Percentiles rank a stretch among this genome's conserved stretches.
Evolutionary conservation across 2,329 filamentous ascomycete species (phyloP).

Genomic region (Colletotrichum sp.): DNA sequence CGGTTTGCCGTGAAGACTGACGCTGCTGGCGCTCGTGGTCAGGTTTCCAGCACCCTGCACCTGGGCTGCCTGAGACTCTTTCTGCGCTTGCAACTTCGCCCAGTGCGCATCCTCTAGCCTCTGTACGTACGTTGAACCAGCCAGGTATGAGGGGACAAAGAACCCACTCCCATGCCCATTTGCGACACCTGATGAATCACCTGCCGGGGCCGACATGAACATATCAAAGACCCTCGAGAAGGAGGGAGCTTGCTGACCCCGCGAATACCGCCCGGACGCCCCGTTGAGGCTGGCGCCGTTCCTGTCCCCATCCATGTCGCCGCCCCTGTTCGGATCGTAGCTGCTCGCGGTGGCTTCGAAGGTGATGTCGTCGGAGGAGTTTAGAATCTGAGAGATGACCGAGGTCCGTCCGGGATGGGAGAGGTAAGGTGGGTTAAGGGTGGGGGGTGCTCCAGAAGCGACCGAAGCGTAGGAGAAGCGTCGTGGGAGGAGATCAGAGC

Average conservation of each 20-base stretch:
- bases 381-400: conserved; percentile 61
- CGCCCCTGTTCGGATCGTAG: conserved; percentile 20
- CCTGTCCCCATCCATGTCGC: conserved; percentile 38
- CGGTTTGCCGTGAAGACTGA: conserved; percentile 59
- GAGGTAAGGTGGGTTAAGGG: conserved; percentile 40
- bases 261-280: conserved; percentile 23
- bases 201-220: conserved; percentile 40
- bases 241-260: conserved; percentile 40
- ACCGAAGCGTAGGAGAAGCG: conserved; percentile 49
- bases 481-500: conserved; percentile 36
- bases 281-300: conserved; percentile 30
- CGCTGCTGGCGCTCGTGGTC: conserved; percentile 58
- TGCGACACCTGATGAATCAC: conserved; percentile 21
- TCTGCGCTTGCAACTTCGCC: conserved; percentile 59
- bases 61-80: conserved; percentile 49
- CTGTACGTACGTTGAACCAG: conserved; percentile 77
- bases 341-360: conserved; percentile 36
- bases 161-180: conserved; percentile 52
- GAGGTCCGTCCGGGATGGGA: conserved; percentile 39
- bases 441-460: conserved; percentile 40
- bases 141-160: conserved; percentile 86
- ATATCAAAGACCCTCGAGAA: conserved; percentile 60
- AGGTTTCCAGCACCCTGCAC: conserved; percentile 51
- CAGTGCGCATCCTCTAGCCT: conserved; percentile 74
- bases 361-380: conserved; percentile 46